Evolutionary conservation across 805 yeast species (phyloP).

Genomic region (Wickerhamiella slavikovae): DNA sequence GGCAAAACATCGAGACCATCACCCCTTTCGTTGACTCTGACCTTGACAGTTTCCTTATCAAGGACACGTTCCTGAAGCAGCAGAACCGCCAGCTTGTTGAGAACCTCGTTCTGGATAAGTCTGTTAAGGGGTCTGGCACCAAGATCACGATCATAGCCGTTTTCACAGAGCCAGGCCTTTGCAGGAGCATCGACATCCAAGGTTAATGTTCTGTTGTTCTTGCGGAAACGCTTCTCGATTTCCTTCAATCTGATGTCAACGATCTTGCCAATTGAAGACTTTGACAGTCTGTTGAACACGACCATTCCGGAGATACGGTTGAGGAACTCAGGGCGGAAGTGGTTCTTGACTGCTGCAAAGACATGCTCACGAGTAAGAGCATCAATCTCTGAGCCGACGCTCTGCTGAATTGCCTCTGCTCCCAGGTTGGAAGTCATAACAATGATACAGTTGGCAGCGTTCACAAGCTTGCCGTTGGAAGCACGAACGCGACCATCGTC

Average conservation of each 20-base stretch:
- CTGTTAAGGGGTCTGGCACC: slow-evolving; percentile 92
- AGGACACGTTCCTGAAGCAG: slow-evolving; percentile 67
- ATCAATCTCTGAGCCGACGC: slow-evolving; percentile 35
- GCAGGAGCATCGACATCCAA: slow-evolving; percentile 61
- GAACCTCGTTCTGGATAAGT: slow-evolving; percentile 69
- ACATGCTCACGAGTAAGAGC: slow-evolving; percentile 55
- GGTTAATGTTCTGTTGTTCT: slow-evolving; percentile 58
- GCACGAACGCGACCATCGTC: slow-evolving; percentile 96
- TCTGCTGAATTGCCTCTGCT: slow-evolving; percentile 66
- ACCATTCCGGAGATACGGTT: slow-evolving; percentile 90
- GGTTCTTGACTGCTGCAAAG: slow-evolving; percentile 63
- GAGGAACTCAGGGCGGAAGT: slow-evolving; percentile 93
- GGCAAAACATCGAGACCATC: slow-evolving; percentile 66
- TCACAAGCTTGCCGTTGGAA: slow-evolving; percentile 81
- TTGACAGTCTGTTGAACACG: slow-evolving; percentile 79
- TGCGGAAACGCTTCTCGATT: slow-evolving; percentile 66
- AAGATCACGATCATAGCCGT: slow-evolving; percentile 81
- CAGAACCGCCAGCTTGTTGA: slow-evolving; percentile 77
- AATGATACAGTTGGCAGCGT: slow-evolving; percentile 78
- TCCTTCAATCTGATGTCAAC: slow-evolving; percentile 70
- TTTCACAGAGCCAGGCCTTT: slow-evolving; percentile 54
- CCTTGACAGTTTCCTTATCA: slow-evolving; percentile 72
- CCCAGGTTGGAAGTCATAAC: slow-evolving; percentile 97
- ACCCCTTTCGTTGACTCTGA: slow-evolving; percentile 24
- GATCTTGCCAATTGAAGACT: slow-evolving; percentile 79